Evolutionary conservation across 805 yeast species (phyloP), one percentile per base, ranked within the genome.

Genomic region (Ogataea paraovalis): DNA sequence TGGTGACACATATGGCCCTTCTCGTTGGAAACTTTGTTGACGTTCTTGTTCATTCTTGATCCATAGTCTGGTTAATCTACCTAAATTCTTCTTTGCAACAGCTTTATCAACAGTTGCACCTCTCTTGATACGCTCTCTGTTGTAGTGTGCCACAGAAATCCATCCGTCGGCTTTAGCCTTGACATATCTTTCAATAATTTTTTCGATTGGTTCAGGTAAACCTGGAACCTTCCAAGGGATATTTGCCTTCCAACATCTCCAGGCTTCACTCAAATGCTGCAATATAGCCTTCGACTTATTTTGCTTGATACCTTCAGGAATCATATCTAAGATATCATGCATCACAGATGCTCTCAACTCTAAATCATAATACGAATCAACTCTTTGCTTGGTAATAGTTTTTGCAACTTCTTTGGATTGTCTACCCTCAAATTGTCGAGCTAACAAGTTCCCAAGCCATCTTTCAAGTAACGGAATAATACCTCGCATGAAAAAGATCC

Each of bases 161-260:
- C 98, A 94, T 6, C 96, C 95, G 58, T 92, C 97, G 2, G 98
- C 97, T 64, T 94, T 92, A 0, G 97, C 96, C 59, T 89, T 85
- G 42, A 94, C 83, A 59, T 94, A 94, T 40, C 96, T 78, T 60
- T 87, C 85, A 51, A 94, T 91, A 34, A 94, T 87, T 39, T 80
- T 79, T 55, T 83, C 94, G 22, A 94, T 80, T 0, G 97, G 97
- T 45, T 78, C 85, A 2, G 99, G 99, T 68, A 94, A 72, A 0
- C 98, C 98, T 1, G 96, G 96, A 14, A 94, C 98, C 56, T 88
- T 83, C 98, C 98, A 94, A 0, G 97, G 96, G 49, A 94, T 85
- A 61, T 94, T 92, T 2, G 99, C 99, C 65, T 94, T 94, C 99
- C 99, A 94, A 65, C 98, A 94, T 64, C 99, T 74, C 99, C 99